Percentiles rank a stretch among this genome's conserved stretches.
phyloP scores from a whole-genome alignment of 495 filamentous ascomycete genomes.

The Talaromyces proteolyticus region DNA sequence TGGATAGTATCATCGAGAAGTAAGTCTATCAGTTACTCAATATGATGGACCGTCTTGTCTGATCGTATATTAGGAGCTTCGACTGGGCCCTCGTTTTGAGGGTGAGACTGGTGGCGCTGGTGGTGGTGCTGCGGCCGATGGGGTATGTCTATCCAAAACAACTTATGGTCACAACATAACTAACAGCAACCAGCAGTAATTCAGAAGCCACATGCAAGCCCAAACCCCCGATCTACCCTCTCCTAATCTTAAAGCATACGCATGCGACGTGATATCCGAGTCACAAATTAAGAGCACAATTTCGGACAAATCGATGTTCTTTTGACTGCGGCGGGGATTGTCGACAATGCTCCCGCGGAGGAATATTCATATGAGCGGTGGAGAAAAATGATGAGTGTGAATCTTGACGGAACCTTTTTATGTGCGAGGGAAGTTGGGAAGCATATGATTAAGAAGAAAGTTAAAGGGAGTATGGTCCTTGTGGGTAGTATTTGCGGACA shows the following conservation, averaged over 20 bases:
- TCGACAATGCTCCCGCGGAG: slow-evolving; percentile 54
- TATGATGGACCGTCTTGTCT: not conserved
- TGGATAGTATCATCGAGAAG: not conserved
- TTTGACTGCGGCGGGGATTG: slow-evolving; percentile 64
- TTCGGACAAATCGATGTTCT: slow-evolving; percentile 54
- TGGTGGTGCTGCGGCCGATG: not conserved
- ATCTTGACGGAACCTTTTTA: slow-evolving; percentile 59
- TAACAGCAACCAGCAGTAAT: not conserved
- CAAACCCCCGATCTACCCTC: too few relatives aligned
- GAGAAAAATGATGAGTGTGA: slow-evolving; percentile 60
- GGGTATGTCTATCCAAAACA: not conserved
- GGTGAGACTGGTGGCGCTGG: not conserved
- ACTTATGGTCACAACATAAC: not conserved
- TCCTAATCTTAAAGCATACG: slow-evolving; percentile 59
- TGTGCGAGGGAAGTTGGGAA: slow-evolving; percentile 63
- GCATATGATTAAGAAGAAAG: slow-evolving; percentile 49
- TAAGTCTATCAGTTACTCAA: not conserved
- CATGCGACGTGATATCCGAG: slow-evolving; percentile 47
- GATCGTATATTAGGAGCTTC: not conserved
- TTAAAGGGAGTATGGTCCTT: slow-evolving; percentile 19
- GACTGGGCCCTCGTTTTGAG: not conserved
- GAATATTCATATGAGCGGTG: slow-evolving; percentile 59
- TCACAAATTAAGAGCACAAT: slow-evolving; percentile 43
- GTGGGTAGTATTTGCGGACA: slow-evolving; percentile 16
- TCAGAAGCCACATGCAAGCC: too few relatives aligned